These are phyloP conservation scores for Pichia insulana DNA, from an alignment of 805 yeast species.

Conservation along the genomic window DNA sequence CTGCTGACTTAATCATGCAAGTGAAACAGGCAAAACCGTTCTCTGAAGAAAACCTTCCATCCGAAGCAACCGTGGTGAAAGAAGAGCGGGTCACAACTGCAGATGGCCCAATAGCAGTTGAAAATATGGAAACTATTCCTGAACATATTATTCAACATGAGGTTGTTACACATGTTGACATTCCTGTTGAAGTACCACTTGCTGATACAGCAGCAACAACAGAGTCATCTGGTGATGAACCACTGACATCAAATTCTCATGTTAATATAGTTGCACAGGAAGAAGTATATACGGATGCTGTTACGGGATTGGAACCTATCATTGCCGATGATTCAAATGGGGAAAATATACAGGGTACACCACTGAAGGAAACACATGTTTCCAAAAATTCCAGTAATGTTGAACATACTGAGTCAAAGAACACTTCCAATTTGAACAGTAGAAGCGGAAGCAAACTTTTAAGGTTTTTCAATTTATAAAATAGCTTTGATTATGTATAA, in stretches of 20 bases:
- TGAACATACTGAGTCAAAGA: not conserved
- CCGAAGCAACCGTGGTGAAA: not conserved
- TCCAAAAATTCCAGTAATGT: not conserved
- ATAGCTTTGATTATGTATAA: not conserved
- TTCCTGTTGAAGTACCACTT: not conserved
- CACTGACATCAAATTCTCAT: not conserved
- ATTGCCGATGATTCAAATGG: no score
- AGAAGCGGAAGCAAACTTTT: conserved; percentile 16
- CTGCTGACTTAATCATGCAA: not conserved
- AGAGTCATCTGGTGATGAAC: not conserved
- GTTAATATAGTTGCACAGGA: not conserved
- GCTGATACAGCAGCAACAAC: not conserved
- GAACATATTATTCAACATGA: not conserved
- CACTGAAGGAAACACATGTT: not conserved
- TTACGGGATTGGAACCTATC: not conserved
- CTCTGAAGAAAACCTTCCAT: not conserved
- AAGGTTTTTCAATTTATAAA: conserved; percentile 23
- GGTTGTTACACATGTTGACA: not conserved
- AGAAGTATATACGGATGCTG: not conserved
- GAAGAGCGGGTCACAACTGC: not conserved
- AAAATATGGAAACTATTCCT: not conserved
- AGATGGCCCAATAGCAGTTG: not conserved
- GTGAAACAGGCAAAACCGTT: not conserved
- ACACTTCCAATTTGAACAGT: not conserved
- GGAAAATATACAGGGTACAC: no score